Base-by-base conservation (phyloP, 768 basidiomycete genomes). In the Boletellus emodensis region DNA sequence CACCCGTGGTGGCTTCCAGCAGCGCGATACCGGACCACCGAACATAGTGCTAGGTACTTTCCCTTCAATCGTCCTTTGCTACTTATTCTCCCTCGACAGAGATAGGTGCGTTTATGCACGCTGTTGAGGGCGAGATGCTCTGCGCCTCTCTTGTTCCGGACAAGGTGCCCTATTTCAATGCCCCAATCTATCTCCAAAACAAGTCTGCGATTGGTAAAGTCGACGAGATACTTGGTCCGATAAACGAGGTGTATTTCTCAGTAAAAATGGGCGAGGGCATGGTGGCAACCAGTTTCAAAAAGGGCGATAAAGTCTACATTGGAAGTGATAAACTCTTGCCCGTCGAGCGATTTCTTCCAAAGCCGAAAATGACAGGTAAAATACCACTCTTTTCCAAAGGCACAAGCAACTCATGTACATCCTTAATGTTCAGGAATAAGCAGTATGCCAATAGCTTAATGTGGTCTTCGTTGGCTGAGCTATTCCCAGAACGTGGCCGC, bases 111-210 rank as follows among this genome's bases (percentile, higher is more conserved):
- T 96, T 98, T 67, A 65, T 93, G 30, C 96, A 98, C 66, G 88
- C 94, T 13, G 95, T 98, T 36, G 95, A 99, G 72, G 92, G 91
- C 52, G 94, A 99, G 67, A 98, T 99, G 95, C 78, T 99, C 44
- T 99, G 96, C 69, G 77, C 84, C 7, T 92, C 94, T 4, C 71
- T 82, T 17, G 79, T 91, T 65, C 71, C 85, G 3, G 85, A 94
- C 71, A 95, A 90, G 75, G 93, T 99, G 24, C 96, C 96, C 0
- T 95, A 94, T 71, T 99, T 99, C 81, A 99, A 99, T 69, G 94
- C 95, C 0, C 94, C 95, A 43, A 93, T 98, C 65, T 98, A 95
- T 70, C 81, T 98, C 46, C 85, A 91, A 76, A 96, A 97, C 71
- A 98, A 96, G 72, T 90, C 92, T 10, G 78, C 83, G 57, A 92